Conservation (phyloP, 805 yeast genomes). For the Pichia nakasei region DNA sequence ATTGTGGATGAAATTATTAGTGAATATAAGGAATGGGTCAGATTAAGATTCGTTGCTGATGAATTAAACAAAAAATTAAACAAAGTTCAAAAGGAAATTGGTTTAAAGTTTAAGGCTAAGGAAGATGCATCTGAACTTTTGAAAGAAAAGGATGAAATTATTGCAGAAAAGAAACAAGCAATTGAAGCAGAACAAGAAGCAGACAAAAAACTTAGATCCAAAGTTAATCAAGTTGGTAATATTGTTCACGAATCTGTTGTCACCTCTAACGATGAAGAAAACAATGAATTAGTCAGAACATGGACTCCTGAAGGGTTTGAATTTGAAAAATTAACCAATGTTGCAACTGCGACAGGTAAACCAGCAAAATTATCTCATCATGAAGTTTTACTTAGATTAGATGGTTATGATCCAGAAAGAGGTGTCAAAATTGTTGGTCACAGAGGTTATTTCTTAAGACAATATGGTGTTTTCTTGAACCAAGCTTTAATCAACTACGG, state of each 20-base stretch:
- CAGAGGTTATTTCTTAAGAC: constrained; percentile 94
- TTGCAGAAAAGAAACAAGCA: constrained; percentile 58
- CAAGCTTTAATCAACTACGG: constrained; percentile 98
- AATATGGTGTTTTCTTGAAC: constrained; percentile 93
- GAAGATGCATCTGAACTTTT: constrained; percentile 86
- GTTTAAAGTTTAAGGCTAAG: constrained; percentile 84
- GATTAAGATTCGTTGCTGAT: constrained; percentile 81
- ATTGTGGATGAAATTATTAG: constrained; percentile 89
- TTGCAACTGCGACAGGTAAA: constrained; percentile 70
- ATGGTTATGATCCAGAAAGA: constrained; percentile 98
- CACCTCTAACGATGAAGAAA: constrained; percentile 78
- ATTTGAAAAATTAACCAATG: constrained; percentile 44
- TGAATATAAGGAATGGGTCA: constrained; percentile 90
- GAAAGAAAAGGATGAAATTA: constrained; percentile 69
- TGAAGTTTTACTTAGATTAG: constrained; percentile 86
- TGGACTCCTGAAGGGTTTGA: constrained; percentile 71
- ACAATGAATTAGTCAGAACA: constrained; percentile 77
- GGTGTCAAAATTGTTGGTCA: constrained; percentile 97
- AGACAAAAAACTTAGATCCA: constrained; percentile 62
- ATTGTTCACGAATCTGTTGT: constrained; percentile 89
- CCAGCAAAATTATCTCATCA: constrained; percentile 86
- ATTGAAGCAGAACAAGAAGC: constrained; percentile 67
- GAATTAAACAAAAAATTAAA: constrained; percentile 82
- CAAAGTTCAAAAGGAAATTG: constrained; percentile 88
- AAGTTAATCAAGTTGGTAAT: constrained; percentile 89